Evolutionary conservation across 2,329 filamentous ascomycete genomes (phyloP), one percentile per base, ranked within the genome.

Genomic region (Aspergillus jensenii): DNA sequence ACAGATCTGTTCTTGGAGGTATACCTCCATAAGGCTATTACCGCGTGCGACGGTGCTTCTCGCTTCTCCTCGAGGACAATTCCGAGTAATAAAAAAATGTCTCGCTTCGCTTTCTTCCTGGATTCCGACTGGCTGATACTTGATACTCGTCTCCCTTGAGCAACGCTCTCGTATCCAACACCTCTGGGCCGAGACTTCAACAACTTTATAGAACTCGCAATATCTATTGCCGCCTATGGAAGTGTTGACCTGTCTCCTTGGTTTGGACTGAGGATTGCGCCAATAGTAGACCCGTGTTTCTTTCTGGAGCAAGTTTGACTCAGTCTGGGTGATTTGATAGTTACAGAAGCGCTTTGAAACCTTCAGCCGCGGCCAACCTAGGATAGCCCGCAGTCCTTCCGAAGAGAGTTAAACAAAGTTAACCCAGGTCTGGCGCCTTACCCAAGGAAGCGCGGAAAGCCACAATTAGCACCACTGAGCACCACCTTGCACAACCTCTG

Each of bases 381-480:
- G 37, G 49, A 6, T 52, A 41, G 44, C 46, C 56, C 40, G 49
- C 39, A 45, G 56, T 58, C 50, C 37, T 58, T 52, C 49, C 56
- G 15, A 44, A 43, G 44, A 46, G 14, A 41, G 50, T 39, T 37
- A 37, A 37, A 5, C 6, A n/a, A n/a, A 37, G 12, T 37, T n/a
- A 50, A 40, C 14, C 25, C 33, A 40, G 25, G 47, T n/a, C 51
- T 54, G 44, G 39, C 51, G 47, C 31, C 46, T 54, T 55, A 51
- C 56, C 56, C 40, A 58, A 47, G 51, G 19, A 35, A 47, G 45
- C 45, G 40, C 56, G 40, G 46, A 58, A 11, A 31, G 27, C 9
- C 27, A 31, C 27, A 31, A 31, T 9, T 31, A 31, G 27, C 27
- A 31, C 27, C 9, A 31, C 27, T 8, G 8, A 21, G 39, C 51